Conservation (phyloP, 768 basidiomycete species). For the Hygrophorus pudorinus region DNA sequence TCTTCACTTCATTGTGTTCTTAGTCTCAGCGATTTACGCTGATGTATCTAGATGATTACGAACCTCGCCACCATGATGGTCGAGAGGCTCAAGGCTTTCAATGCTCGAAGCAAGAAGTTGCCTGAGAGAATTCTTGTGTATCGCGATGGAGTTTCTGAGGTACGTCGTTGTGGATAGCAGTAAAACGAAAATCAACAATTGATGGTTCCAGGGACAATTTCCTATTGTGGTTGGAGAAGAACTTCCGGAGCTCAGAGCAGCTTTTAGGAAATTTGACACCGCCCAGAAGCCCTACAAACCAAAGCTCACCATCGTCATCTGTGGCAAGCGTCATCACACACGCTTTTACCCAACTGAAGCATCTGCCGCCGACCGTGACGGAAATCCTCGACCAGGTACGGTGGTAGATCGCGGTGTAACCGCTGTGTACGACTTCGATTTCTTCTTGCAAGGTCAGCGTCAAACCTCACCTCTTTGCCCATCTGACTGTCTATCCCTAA, state of each 20-base stretch:
- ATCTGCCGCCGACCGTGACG: conserved; percentile 45
- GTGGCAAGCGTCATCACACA: conserved; percentile 47
- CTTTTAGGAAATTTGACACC: conserved; percentile 43
- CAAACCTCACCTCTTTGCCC: not conserved
- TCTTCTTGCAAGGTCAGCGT: conserved; percentile 51
- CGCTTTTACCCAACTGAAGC: conserved; percentile 55
- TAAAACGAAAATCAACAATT: not conserved
- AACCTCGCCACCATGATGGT: conserved; percentile 55
- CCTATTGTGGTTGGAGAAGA: conserved; percentile 52
- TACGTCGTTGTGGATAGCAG: conserved; percentile 14
- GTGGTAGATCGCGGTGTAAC: conserved; percentile 77
- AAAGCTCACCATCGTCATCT: conserved; percentile 61
- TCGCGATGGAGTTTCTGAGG: conserved; percentile 80
- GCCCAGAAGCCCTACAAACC: conserved; percentile 37
- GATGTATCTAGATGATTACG: conserved; percentile 57
- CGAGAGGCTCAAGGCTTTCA: conserved; percentile 51
- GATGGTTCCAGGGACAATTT: conserved; percentile 57
- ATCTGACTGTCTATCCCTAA: conserved; percentile 11
- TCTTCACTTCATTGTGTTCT: not conserved
- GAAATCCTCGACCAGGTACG: conserved; percentile 70
- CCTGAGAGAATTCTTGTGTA: conserved; percentile 65
- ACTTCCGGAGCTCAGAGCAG: conserved; percentile 49
- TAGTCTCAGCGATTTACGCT: not conserved
- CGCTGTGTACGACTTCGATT: conserved; percentile 54
- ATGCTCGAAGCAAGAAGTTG: conserved; percentile 35